Conservation (phyloP, 805 yeast genomes). For the Scheffersomyces coipomensis region DNA sequence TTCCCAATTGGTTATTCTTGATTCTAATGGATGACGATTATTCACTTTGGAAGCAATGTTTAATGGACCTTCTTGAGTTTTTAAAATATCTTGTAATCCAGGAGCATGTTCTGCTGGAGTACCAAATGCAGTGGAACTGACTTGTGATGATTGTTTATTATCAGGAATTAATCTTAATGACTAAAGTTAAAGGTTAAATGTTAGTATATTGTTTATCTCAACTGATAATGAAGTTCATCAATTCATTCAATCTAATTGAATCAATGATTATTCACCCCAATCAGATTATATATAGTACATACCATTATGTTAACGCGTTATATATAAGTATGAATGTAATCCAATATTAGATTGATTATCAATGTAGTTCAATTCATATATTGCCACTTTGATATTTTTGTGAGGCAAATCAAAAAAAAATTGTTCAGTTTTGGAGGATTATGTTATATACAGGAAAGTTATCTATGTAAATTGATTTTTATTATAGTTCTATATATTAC, state of each 20-base stretch:
- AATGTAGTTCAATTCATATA: too few species aligned
- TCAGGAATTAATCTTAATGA: conserved; percentile 58
- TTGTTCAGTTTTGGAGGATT: too few species aligned
- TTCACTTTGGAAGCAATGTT: conserved; percentile 61
- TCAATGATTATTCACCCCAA: too few species aligned
- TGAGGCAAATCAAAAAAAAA: too few species aligned
- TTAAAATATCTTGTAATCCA: conserved; percentile 66
- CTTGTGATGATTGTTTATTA: conserved; percentile 40
- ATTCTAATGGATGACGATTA: conserved; percentile 83
- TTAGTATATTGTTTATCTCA: conserved; percentile 3
- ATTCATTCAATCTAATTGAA: neutral
- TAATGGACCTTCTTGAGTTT: conserved; percentile 64
- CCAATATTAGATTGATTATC: too few species aligned
- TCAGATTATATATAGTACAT: too few species aligned
- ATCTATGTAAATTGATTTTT: too few species aligned
- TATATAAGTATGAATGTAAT: too few species aligned
- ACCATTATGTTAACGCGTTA: too few species aligned
- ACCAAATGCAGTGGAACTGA: conserved; percentile 52
- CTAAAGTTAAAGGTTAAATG: conserved; percentile 21
- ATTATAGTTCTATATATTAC: conserved; percentile 3
- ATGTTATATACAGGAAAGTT: too few species aligned
- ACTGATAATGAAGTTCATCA: too few species aligned
- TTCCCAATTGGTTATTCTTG: conserved; percentile 78
- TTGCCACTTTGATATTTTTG: too few species aligned
- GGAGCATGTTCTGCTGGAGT: conserved; percentile 65